Evolutionary conservation across 1,284 basidiomycete species (phyloP), one percentile per base, ranked within the genome.

Genomic region (Puccinia horiana): DNA sequence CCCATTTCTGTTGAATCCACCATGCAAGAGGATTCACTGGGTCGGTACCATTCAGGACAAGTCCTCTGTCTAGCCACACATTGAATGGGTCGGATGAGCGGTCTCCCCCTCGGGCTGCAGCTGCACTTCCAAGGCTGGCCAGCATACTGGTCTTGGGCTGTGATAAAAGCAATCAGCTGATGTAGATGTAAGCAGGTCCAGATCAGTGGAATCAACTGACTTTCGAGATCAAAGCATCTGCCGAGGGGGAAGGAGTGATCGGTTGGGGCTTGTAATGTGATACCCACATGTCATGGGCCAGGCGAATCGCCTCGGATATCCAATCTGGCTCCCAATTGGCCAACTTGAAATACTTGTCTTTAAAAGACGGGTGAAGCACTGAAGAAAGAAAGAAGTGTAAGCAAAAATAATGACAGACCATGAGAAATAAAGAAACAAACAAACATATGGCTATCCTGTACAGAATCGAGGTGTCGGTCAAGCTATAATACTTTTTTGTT

Each of bases 281-380:
- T 40, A 40, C 8, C 35, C 12, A 67, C 63, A 67, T 67, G 8
- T 58, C 56, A 9, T n/a, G 56, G 11, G 56, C 23, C 11, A 58
- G 56, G 6, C 29, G 8, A n/a, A 67, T 42, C 29, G 32, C 63
- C 40, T 67, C 18, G 23, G 63, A 4, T 6, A 67, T 67, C 63
- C 63, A 67, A 20, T 67, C 63, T 2, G 9, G 32, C 23, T 37
- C 63, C 63, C 63, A 67, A 8, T 42, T 42, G n/a, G 35, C 35
- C 18, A 67, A 2, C 32, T 67, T 67, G 63, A n/a, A n/a, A n/a
- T n/a, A n/a, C n/a, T n/a, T n/a, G n/a, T n/a, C n/a, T n/a, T n/a
- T 63, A 29, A 63, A 67, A 29, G 63, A 67, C 40, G 63, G 63
- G 63, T 67, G 63, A 18, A 67, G 35, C 9, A 67, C 63, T 44